Evolutionary conservation across 1,284 basidiomycete genomes (phyloP).

Genomic region (Inonotus hispidus): DNA sequence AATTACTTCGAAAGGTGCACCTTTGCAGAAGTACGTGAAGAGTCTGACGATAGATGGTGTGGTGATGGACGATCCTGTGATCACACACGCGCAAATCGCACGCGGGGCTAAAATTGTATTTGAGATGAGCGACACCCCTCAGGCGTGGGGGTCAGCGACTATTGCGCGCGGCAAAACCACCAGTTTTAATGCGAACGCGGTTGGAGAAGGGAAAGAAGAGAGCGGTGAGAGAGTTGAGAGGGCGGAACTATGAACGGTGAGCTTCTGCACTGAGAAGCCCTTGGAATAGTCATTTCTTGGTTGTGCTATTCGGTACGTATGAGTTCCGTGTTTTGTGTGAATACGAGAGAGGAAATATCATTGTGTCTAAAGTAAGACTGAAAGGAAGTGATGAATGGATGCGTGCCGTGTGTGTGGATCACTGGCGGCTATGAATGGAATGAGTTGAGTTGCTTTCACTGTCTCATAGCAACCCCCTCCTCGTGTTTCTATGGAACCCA

Average conservation of each 20-base stretch:
- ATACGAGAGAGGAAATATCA: neutral
- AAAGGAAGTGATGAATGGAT: neutral
- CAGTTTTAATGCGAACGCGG: slow-evolving; percentile 11
- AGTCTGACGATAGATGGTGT: slow-evolving; percentile 51
- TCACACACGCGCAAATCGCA: slow-evolving; percentile 52
- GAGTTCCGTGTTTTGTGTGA: too few relatives aligned
- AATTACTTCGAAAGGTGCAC: slow-evolving; percentile 50
- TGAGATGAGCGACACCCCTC: slow-evolving; percentile 54
- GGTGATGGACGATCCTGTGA: slow-evolving; percentile 31
- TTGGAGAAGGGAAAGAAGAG: neutral
- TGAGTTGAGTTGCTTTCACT: neutral
- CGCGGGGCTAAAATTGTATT: slow-evolving; percentile 56
- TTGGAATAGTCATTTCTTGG: neutral
- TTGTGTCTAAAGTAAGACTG: neutral
- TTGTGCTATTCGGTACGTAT: neutral
- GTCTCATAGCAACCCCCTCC: neutral
- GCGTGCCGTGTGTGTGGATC: neutral
- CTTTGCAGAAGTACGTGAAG: slow-evolving; percentile 52
- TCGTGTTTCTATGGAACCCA: neutral
- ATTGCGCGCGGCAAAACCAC: slow-evolving; percentile 34
- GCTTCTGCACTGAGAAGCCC: neutral
- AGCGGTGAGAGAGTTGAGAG: neutral
- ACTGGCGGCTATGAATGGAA: neutral
- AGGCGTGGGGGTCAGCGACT: slow-evolving; percentile 33
- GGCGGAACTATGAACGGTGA: neutral